A percentile compares a stretch with the other conserved stretches of the same genome.
phyloP scores from a whole-genome alignment of 768 basidiomycete genomes.

The Dendrothele bispora region DNA sequence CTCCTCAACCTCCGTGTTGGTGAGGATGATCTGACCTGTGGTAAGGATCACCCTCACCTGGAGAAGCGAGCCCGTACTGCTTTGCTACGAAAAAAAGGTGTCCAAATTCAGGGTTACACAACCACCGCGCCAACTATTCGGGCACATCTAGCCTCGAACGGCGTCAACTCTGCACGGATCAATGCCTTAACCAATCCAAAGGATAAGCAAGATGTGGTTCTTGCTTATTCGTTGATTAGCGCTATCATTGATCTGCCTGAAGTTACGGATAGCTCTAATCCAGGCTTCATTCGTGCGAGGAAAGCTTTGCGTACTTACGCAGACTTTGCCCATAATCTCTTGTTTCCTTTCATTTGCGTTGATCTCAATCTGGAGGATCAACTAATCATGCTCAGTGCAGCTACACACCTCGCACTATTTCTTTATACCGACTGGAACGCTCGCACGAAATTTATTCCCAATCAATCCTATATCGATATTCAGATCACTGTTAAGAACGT shows the following conservation, averaged over 20 bases:
- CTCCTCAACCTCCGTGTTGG: slow-evolving; percentile 11
- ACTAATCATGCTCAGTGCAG: neutral
- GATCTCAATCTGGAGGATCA: neutral
- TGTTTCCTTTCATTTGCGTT: neutral
- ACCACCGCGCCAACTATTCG: slow-evolving; percentile 21
- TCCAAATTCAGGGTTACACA: slow-evolving; percentile 14
- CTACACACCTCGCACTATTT: neutral
- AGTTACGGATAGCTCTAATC: neutral
- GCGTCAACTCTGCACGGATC: neutral
- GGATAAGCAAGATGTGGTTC: slow-evolving; percentile 1
- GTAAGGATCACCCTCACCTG: slow-evolving; percentile 18
- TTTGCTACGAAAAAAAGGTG: slow-evolving; percentile 20
- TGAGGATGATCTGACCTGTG: slow-evolving; percentile 11
- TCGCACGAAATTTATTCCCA: slow-evolving; percentile 1
- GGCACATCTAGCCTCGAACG: slow-evolving; percentile 7
- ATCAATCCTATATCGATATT: neutral
- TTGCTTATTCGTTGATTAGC: neutral
- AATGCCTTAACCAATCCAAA: neutral
- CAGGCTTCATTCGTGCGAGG: neutral
- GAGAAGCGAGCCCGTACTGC: slow-evolving; percentile 22
- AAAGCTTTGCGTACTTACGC: neutral
- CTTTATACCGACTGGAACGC: neutral
- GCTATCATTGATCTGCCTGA: neutral
- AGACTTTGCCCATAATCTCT: neutral
- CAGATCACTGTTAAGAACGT: neutral